Evolutionary conservation across 2,329 filamentous ascomycete genomes (phyloP).

Genomic region (Aspergillus texensis): DNA sequence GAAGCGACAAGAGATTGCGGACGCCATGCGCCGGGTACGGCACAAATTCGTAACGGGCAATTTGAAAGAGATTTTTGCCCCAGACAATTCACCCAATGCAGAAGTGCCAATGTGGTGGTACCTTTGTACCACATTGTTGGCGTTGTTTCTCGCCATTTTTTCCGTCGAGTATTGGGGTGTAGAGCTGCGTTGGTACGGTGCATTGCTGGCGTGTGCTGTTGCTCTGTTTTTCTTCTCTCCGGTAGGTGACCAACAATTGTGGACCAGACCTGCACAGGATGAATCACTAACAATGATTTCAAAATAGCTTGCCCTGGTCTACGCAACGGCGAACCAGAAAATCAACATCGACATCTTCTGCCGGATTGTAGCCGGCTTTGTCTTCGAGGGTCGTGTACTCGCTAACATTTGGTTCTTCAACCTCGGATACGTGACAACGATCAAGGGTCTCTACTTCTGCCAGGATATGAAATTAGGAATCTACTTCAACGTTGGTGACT

Average conservation of each 20-base stretch:
- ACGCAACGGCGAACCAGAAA: conserved; percentile 29
- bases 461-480: conserved; percentile 33
- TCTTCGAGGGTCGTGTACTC: conserved; percentile 36
- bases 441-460: conserved; percentile 31
- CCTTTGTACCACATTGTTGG: conserved; percentile 14
- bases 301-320: conserved; percentile 27
- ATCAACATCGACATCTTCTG: conserved; percentile 34
- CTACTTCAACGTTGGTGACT: conserved; percentile 24
- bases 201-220: conserved; percentile 26
- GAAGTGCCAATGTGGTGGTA: conserved; percentile 31
- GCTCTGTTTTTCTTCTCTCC: conserved; percentile 28
- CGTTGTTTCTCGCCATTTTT: conserved; percentile 28
- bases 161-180: conserved; percentile 29
- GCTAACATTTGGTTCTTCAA: conserved; percentile 35
- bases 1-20: conserved; percentile 21
- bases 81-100: background rate
- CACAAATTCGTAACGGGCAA: background rate
- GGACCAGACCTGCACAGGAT: background rate
- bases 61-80: background rate
- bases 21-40: conserved; percentile 5
- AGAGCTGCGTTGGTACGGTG: conserved; percentile 30
- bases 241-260: conserved; percentile 11
- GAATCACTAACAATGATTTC: background rate
- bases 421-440: conserved; percentile 7
- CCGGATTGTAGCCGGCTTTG: conserved; percentile 32